These are phyloP conservation scores for Aureobasidium sp. DNA, from an alignment of 2,329 filamentous ascomycete genomes.

Conservation along the genomic window DNA sequence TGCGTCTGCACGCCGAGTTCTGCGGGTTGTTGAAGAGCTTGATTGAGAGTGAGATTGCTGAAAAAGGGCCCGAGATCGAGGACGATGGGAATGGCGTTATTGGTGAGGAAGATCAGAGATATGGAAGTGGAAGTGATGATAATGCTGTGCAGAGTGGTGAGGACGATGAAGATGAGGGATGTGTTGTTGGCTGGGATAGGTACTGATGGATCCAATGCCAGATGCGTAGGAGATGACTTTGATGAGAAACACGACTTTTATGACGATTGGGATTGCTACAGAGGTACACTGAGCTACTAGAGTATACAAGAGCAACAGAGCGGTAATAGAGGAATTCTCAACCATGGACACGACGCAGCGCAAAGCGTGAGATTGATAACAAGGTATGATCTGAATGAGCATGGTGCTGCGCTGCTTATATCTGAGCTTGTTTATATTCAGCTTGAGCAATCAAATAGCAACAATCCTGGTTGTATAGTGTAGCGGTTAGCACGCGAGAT, in stretches of 20 bases:
- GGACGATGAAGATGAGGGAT: neutral
- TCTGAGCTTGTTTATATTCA: neutral
- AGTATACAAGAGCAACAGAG: neutral
- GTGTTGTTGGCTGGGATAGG: neutral
- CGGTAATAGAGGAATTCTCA: too few relatives aligned
- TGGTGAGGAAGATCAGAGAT: neutral
- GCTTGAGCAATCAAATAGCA: neutral
- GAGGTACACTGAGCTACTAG: too few relatives aligned
- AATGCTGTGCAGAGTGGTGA: conserved; percentile 6
- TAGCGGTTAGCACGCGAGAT: conserved; percentile 13
- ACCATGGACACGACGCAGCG: too few relatives aligned
- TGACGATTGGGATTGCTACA: neutral
- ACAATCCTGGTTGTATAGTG: conserved; percentile 10
- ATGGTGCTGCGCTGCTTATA: neutral
- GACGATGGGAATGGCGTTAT: neutral
- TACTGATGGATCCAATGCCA: neutral
- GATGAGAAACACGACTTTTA: neutral
- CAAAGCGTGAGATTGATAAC: too few relatives aligned
- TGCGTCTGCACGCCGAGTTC: conserved; percentile 13
- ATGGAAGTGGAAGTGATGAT: conserved; percentile 5
- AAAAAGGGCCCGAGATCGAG: neutral
- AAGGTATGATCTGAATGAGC: too few relatives aligned
- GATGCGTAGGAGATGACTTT: neutral
- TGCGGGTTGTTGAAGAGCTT: conserved; percentile 7
- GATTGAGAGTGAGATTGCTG: conserved; percentile 1